phyloP scores from a whole-genome alignment of 192 early-diverging fungal species.

The Globomyces pollinis-pini region DNA sequence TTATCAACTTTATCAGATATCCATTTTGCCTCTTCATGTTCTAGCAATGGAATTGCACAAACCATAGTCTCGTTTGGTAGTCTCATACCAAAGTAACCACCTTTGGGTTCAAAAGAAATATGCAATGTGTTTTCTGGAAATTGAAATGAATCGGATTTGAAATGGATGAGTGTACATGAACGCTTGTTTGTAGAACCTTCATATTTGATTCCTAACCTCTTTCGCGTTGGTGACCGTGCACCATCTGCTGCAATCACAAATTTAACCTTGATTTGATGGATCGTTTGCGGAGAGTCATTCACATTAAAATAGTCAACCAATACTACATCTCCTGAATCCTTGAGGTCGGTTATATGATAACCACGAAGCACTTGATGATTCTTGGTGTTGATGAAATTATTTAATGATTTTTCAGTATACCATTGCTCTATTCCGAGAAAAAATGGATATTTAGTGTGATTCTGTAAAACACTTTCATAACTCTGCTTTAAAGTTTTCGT shows the following conservation, averaged over 20 bases:
- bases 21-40: not conserved
- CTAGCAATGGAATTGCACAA: not conserved
- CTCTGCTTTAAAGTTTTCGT: not conserved
- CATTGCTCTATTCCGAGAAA: not conserved
- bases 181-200: not conserved
- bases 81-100: no score
- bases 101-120: no score
- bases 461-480: no score
- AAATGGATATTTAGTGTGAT: not conserved
- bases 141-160: constrained; percentile 8
- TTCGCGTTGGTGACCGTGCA: not conserved
- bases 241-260: constrained; percentile 1
- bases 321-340: not conserved
- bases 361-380: not conserved
- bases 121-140: not conserved
- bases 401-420: not conserved
- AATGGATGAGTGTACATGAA: no score
- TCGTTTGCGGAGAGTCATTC: not conserved
- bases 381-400: not conserved
- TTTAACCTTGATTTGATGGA: not conserved
- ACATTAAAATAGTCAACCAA: not conserved
- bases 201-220: not conserved
- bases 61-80: not conserved
- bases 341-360: not conserved
- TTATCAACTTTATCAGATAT: not conserved